A percentile compares a stretch with the other conserved stretches of the same genome.
Conservation (phyloP, 140 eudicot genomes). For the Cichorium intybus region DNA sequence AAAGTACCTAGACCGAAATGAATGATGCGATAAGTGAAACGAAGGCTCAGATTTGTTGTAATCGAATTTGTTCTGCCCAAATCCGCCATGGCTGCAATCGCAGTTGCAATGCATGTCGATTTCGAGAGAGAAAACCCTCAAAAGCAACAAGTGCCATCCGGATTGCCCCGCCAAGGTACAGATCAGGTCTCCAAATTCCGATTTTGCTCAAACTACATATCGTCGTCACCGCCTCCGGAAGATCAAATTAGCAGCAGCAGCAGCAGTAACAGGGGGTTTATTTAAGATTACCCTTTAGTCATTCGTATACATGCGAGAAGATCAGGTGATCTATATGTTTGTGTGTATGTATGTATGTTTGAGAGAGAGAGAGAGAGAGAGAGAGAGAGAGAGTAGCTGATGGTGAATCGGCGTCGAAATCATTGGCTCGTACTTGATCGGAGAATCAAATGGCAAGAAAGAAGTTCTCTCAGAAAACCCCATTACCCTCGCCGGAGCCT, state of each 20-base stretch:
- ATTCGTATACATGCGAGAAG: no score
- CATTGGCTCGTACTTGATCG: not conserved
- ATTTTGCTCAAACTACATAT: slow-evolving; percentile 18
- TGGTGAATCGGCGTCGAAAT: not conserved
- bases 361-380: not conserved
- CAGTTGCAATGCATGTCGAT: slow-evolving; percentile 18
- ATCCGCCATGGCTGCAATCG: slow-evolving; percentile 35
- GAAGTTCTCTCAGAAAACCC: not conserved
- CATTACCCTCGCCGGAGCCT: not conserved
- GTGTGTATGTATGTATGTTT: not conserved
- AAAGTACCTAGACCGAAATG: not conserved
- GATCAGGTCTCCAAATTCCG: slow-evolving; percentile 13
- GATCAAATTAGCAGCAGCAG: not conserved
- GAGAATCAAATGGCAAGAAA: not conserved
- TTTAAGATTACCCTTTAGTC: no score
- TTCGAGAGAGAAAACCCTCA: not conserved
- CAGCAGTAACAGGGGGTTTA: no score
- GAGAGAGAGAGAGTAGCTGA: not conserved
- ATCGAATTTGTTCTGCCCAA: slow-evolving; percentile 10
- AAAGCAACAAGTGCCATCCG: slow-evolving; percentile 4
- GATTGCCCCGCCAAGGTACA: slow-evolving; percentile 46
- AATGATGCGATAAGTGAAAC: not conserved
- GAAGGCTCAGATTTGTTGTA: slow-evolving; percentile 23
- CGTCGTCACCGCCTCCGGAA: slow-evolving; percentile 36
- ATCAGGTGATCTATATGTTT: no score